These are phyloP conservation scores for Canna indica DNA, from an alignment of 176 grass and related monocot species.

Conservation along the genomic window DNA sequence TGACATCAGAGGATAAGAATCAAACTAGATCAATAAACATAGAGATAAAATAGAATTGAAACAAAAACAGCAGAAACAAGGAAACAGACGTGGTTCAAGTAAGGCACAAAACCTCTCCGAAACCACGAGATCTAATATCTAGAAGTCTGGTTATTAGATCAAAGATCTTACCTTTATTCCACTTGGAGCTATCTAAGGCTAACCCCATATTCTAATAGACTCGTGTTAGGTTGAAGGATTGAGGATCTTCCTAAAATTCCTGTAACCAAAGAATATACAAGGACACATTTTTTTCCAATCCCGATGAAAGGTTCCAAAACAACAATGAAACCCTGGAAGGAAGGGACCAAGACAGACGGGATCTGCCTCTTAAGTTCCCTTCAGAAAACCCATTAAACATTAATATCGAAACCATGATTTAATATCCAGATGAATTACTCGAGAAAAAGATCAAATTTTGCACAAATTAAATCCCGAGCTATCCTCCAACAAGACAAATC, in stretches of 20 bases:
- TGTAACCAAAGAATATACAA: too few species aligned
- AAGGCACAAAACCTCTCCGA: too few species aligned
- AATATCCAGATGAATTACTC: not conserved
- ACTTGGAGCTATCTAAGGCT: not conserved
- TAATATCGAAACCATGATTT: not conserved
- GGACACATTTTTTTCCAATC: not conserved
- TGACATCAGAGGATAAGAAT: too few species aligned
- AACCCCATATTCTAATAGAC: not conserved
- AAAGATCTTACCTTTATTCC: not conserved
- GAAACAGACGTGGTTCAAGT: too few species aligned
- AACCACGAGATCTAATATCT: not conserved
- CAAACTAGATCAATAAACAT: too few species aligned
- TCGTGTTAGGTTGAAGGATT: not conserved
- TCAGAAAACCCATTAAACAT: too few species aligned
- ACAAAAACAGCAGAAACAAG: too few species aligned
- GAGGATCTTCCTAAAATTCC: too few species aligned
- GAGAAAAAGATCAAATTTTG: not conserved
- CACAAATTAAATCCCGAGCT: not conserved
- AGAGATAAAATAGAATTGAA: too few species aligned
- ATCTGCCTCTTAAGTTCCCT: too few species aligned
- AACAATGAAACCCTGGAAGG: too few species aligned
- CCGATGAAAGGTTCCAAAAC: not conserved
- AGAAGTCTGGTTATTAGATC: not conserved
- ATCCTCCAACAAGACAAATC: not conserved
- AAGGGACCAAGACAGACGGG: too few species aligned